phyloP scores from a whole-genome alignment of 768 basidiomycete species.

The Boletus fagicola region DNA sequence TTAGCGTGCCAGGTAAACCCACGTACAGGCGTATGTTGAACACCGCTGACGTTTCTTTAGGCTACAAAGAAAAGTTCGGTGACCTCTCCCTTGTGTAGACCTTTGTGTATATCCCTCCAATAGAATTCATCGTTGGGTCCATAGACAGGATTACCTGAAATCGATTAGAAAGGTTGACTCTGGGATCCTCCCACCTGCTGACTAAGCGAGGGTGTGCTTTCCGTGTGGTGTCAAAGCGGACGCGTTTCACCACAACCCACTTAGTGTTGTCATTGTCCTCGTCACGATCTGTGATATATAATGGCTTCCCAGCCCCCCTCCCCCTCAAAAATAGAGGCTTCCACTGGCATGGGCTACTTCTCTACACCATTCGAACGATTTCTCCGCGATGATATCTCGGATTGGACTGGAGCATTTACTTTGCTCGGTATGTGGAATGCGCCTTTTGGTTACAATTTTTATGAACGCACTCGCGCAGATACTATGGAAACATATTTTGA shows the following conservation, averaged over 20 bases:
- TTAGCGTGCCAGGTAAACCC: conserved; percentile 85
- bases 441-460: background rate
- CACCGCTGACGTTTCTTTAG: conserved; percentile 35
- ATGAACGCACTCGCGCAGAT: conserved; percentile 46
- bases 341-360: conserved; percentile 51
- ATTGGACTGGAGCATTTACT: conserved; percentile 81
- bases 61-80: conserved; percentile 96
- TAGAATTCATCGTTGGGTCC: conserved; percentile 18
- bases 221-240: background rate
- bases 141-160: background rate
- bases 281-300: conserved; percentile 14
- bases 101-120: conserved; percentile 20
- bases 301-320: conserved; percentile 42
- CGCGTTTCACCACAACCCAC: conserved; percentile 1
- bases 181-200: conserved; percentile 1
- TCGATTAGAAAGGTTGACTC: background rate
- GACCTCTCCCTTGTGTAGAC: conserved; percentile 87
- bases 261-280: conserved; percentile 16
- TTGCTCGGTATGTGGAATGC: conserved; percentile 60
- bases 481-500: conserved; percentile 96
- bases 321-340: conserved; percentile 34
- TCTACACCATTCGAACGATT: conserved; percentile 72
- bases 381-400: conserved; percentile 69
- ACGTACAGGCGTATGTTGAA: background rate
- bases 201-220: conserved; percentile 21